Conservation (phyloP, 1,284 basidiomycete genomes). For the Fomitiporia mediterranea region DNA sequence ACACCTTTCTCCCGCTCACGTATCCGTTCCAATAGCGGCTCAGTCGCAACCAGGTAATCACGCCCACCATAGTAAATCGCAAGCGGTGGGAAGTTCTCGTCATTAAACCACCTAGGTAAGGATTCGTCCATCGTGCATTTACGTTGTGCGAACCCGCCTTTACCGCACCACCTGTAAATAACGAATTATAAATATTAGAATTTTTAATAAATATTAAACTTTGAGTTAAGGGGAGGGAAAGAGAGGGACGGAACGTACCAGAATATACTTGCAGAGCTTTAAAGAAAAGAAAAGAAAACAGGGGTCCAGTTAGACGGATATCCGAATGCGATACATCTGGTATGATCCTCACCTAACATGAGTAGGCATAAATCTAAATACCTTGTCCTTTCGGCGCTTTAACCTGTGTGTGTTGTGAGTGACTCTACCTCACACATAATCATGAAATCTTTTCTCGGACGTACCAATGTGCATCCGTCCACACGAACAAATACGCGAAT, state of each 20-base stretch:
- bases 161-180: constrained; percentile 43
- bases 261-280: constrained; percentile 41
- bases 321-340: background rate
- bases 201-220: too few species aligned
- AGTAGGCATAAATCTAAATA: constrained; percentile 61
- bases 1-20: constrained; percentile 42
- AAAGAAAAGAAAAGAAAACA: background rate
- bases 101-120: constrained; percentile 47
- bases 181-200: background rate
- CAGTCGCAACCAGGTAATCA: constrained; percentile 44
- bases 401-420: constrained; percentile 31
- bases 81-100: constrained; percentile 52
- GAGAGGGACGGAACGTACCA: constrained; percentile 31
- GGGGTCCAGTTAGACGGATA: too few species aligned
- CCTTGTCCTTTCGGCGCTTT: constrained; percentile 49
- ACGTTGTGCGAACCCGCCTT: constrained; percentile 51
- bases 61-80: constrained; percentile 48
- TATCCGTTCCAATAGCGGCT: constrained; percentile 44
- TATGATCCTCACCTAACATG: constrained; percentile 38
- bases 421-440: background rate
- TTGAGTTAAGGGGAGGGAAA: background rate
- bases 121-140: constrained; percentile 50
- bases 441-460: background rate
- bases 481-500: constrained; percentile 56
- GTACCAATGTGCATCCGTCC: constrained; percentile 62